Percentiles rank a stretch among this genome's conserved stretches.
Evolutionary conservation across 768 basidiomycete species (phyloP).

Genomic region (Lactarius psammicola): DNA sequence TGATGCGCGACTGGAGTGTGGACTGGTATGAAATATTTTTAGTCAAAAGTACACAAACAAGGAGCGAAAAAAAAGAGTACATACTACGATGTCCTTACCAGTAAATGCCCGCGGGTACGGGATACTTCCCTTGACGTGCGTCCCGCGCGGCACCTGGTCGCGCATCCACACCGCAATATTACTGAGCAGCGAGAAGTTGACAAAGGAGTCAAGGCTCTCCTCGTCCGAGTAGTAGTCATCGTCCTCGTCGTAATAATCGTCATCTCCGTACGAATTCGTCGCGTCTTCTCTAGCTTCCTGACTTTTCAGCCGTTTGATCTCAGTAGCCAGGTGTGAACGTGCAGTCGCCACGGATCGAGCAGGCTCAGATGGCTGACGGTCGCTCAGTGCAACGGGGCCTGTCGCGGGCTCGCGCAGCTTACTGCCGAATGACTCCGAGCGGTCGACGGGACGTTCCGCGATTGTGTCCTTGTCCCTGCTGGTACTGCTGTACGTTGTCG

Average conservation of each 20-base stretch:
- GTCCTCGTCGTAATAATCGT: slow-evolving; percentile 43
- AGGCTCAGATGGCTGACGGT: slow-evolving; percentile 17
- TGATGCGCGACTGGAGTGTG: slow-evolving; percentile 84
- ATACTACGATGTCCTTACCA: slow-evolving; percentile 89
- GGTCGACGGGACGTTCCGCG: slow-evolving; percentile 2
- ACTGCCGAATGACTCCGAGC: slow-evolving; percentile 16
- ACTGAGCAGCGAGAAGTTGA: slow-evolving; percentile 84
- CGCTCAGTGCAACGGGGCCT: neutral
- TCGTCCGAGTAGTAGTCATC: slow-evolving; percentile 53
- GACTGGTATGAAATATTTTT: slow-evolving; percentile 49
- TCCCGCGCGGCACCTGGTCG: slow-evolving; percentile 84
- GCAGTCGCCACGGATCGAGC: slow-evolving; percentile 22
- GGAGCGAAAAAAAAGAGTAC: slow-evolving; percentile 33
- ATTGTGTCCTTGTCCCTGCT: slow-evolving; percentile 16
- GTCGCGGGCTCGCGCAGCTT: neutral
- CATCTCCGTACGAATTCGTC: slow-evolving; percentile 43
- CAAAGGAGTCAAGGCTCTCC: slow-evolving; percentile 67
- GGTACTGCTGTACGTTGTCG: slow-evolving; percentile 15
- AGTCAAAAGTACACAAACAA: neutral
- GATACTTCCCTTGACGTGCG: slow-evolving; percentile 90
- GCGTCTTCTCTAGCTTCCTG: slow-evolving; percentile 37
- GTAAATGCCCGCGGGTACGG: slow-evolving; percentile 90
- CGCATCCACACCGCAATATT: slow-evolving; percentile 87
- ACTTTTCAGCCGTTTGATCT: slow-evolving; percentile 34
- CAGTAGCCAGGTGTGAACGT: slow-evolving; percentile 26